Evolutionary conservation across 2,329 filamentous ascomycete genomes (phyloP).

Genomic region (Scedosporium boydii): DNA sequence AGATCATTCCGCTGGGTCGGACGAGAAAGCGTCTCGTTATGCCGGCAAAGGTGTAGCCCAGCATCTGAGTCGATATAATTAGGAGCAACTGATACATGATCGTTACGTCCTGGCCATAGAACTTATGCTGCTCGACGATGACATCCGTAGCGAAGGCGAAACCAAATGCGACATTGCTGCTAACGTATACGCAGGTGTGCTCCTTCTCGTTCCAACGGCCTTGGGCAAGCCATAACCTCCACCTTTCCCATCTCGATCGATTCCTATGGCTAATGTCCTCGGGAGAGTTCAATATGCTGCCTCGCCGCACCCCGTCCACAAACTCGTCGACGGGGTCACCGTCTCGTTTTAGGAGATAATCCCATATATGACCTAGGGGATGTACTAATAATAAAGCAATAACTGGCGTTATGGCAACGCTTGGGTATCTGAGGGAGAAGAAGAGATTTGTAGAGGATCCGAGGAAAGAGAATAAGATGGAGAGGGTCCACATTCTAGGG

Average conservation of each 20-base stretch:
- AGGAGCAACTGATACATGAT: constrained; percentile 74
- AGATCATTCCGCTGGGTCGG: constrained; percentile 81
- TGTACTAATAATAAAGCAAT: constrained; percentile 80
- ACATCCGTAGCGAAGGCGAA: constrained; percentile 86
- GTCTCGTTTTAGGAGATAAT: constrained; percentile 57
- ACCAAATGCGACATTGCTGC: constrained; percentile 81
- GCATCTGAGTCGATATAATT: constrained; percentile 75
- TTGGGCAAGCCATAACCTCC: constrained; percentile 68
- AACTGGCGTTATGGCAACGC: constrained; percentile 80
- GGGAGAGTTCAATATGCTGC: constrained; percentile 5
- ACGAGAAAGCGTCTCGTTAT: constrained; percentile 74
- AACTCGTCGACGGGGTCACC: constrained; percentile 40
- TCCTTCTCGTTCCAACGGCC: constrained; percentile 83
- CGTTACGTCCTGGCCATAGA: constrained; percentile 73
- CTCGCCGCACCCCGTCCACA: constrained; percentile 33
- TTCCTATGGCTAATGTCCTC: not conserved
- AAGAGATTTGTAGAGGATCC: constrained; percentile 81
- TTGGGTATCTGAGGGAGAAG: constrained; percentile 83
- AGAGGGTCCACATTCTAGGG: constrained; percentile 77
- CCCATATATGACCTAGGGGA: constrained; percentile 73
- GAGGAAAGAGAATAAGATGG: constrained; percentile 69
- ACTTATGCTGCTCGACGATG: constrained; percentile 82
- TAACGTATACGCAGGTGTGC: constrained; percentile 81
- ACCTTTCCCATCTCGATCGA: constrained; percentile 18
- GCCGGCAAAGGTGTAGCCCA: constrained; percentile 80